Percentiles rank a stretch among this genome's conserved stretches.
Evolutionary conservation across 371 early-diverging fungal genomes (phyloP).

Genomic region (Cokeromyces recurvatus): DNA sequence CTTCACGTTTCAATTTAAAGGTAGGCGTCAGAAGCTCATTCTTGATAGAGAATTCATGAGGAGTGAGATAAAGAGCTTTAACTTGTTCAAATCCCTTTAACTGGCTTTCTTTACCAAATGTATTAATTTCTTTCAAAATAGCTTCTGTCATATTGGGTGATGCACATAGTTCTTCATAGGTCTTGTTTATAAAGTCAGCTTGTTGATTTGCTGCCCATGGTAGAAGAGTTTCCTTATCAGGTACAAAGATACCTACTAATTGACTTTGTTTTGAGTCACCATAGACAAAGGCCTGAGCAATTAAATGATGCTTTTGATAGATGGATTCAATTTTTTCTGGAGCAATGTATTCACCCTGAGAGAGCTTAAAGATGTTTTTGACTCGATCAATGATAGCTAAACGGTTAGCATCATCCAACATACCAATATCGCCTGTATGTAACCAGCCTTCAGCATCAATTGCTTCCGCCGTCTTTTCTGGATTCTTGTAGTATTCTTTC

Average conservation of each 20-base stretch:
- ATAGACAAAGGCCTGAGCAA: conserved; percentile 81
- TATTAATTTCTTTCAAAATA: conserved; percentile 50
- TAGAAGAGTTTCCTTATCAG: conserved; percentile 55
- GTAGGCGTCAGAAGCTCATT: conserved; percentile 75
- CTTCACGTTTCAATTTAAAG: conserved; percentile 81
- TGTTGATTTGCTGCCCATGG: conserved; percentile 36
- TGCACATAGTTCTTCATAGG: conserved; percentile 50
- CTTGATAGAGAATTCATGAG: conserved; percentile 77
- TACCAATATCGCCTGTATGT: conserved; percentile 90
- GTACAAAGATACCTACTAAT: conserved; percentile 83
- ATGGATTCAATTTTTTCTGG: conserved; percentile 94
- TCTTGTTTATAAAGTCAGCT: conserved; percentile 15
- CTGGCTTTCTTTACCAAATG: conserved; percentile 56
- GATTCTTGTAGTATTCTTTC: conserved; percentile 65
- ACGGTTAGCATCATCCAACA: conserved; percentile 64
- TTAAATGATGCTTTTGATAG: conserved; percentile 55
- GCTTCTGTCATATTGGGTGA: conserved; percentile 46
- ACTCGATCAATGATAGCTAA: conserved; percentile 74
- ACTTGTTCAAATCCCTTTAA: conserved; percentile 87
- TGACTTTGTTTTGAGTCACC: conserved; percentile 82
- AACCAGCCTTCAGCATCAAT: conserved; percentile 84
- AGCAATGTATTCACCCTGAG: conserved; percentile 91
- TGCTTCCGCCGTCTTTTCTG: conserved; percentile 67
- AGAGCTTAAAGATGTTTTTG: conserved; percentile 74
- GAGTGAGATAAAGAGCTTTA: conserved; percentile 61